Evolutionary conservation across 805 yeast species (phyloP), one percentile per base, ranked within the genome.

Genomic region (Torulaspora microellipsoides): DNA sequence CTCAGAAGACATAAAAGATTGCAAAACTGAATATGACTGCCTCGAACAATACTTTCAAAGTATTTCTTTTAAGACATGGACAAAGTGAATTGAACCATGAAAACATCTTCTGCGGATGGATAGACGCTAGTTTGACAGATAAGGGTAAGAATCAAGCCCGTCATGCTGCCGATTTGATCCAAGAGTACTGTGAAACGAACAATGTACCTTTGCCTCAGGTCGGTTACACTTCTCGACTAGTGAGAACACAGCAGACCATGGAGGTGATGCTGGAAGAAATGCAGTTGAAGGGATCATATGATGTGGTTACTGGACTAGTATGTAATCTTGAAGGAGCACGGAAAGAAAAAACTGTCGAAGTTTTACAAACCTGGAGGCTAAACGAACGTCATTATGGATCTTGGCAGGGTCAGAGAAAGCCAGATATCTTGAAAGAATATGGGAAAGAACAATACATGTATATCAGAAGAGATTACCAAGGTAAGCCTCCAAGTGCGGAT

Each of bases 331-430:
- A 42, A 6, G 41, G 38, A 4, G 45, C 48, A n/a, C 38, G 52
- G 31, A 75, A 76, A 47, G 69, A 73, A 49, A 68, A 69, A 55
- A 77, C 70, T 60, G 68, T 75, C 20, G 76, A 75, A 34, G 77
- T 80, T 45, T 67, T 75, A 56, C 80, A 85, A 66, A 73, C 83
- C 4, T 85, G 91, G 91, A 75, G 91, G 66, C 66, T 85, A 57
- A 85, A 85, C 65, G 95, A 85, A 65, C 77, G 95, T 65, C 95
- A 85, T 67, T 85, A 85, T 68, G 95, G 95, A 48, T 77, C 79
- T 34, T 74, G 85, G 68, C 93, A 85, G 68, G 95, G 95, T 38
- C 76, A 78, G 58, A 77, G 83, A 52, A 85, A 85, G 67, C 81
- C 80, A 29, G 77, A 77, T 34, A 77, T 86, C 27, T 67, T 84